Base-by-base conservation (phyloP, 2,329 filamentous ascomycete genomes). In the Fusarium solani-melongenae region DNA sequence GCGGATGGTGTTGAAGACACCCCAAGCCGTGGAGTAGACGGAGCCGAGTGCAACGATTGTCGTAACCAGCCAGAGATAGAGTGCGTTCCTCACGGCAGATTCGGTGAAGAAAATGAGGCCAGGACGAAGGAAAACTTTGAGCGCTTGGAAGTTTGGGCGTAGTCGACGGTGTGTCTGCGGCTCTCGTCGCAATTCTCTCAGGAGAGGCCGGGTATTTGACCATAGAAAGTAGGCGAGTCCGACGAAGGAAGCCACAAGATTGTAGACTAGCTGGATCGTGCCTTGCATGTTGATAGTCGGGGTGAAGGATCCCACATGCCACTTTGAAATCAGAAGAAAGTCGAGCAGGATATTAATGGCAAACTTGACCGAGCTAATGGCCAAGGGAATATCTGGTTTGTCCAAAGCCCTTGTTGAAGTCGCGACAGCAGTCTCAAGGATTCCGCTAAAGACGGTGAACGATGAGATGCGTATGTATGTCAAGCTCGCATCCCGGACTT, bases 11-110 rank as follows among this genome's bases (percentile, higher is more conserved):
- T 88, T 92, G 82, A 94, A 94, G 11, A 94, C 84, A 2, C 91
- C 90, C 92, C 92, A 94, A 1, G 92, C 91, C 0, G 92, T 94
- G 0, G 91, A 90, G 78, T 94, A 94, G 8, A 89, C 86, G 0
- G 83, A 81, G 0, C 92, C 91, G 67, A 94, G 84, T 0, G 87
- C 82, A 0, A 94, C 87, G 20, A 94, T 92, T 6, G 86, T 89
- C 61, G 83, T 87, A 1, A 94, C 87, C 0, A 94, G 84, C 92
- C 92, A 94, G 0, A 94, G 86, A 68, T 94, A 94, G 0, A 94
- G 83, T 0, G 90, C 86, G 70, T 94, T 94, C 8, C 92, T 85
- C 5, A 93, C 81, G 0, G 89, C 90, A 0, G 91, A 93, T 77
- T 94, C 92, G 8, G 82, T 53, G 41, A 94, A 90, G 0, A 89